A percentile compares a stretch with the other conserved stretches of the same genome.
phyloP scores from a whole-genome alignment of 805 yeast genomes.

The Metschnikowia proteae region DNA sequence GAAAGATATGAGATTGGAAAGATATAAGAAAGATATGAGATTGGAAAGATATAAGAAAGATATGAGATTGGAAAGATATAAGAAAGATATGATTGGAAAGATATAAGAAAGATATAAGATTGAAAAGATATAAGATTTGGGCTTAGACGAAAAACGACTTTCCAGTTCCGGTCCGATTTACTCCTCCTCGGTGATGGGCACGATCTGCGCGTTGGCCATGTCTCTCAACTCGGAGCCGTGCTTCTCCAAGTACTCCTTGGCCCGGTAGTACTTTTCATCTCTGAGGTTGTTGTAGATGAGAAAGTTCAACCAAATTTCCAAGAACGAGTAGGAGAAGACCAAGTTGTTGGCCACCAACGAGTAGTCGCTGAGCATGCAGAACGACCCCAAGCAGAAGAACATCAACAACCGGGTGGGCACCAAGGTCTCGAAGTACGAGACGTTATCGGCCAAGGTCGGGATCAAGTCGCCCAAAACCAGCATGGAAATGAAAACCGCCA shows the following conservation, averaged over 20 bases:
- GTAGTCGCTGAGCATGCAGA: constrained; percentile 44
- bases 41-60: no score
- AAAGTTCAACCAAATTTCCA: constrained; percentile 69
- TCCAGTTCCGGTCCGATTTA: neutral
- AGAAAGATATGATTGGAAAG: no score
- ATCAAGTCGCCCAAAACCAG: constrained; percentile 52
- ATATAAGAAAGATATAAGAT: no score
- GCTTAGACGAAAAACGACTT: no score
- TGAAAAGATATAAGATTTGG: no score
- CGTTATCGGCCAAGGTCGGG: constrained; percentile 42
- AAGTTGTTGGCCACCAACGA: constrained; percentile 56
- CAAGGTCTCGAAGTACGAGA: constrained; percentile 52
- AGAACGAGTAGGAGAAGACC: constrained; percentile 55
- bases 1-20: no score
- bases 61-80: no score
- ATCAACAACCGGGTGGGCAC: constrained; percentile 54
- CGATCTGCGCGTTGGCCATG: constrained; percentile 28
- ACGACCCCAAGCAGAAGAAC: constrained; percentile 48
- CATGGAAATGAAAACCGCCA: constrained; percentile 44
- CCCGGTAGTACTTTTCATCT: constrained; percentile 56
- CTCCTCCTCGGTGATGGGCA: constrained; percentile 26
- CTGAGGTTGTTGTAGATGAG: constrained; percentile 57
- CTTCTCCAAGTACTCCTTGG: constrained; percentile 40
- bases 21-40: no score
- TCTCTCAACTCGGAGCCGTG: constrained; percentile 34